These are phyloP conservation scores for Hymenochaete sp. DNA, from an alignment of 1,284 basidiomycete genomes.

Conservation along the genomic window DNA sequence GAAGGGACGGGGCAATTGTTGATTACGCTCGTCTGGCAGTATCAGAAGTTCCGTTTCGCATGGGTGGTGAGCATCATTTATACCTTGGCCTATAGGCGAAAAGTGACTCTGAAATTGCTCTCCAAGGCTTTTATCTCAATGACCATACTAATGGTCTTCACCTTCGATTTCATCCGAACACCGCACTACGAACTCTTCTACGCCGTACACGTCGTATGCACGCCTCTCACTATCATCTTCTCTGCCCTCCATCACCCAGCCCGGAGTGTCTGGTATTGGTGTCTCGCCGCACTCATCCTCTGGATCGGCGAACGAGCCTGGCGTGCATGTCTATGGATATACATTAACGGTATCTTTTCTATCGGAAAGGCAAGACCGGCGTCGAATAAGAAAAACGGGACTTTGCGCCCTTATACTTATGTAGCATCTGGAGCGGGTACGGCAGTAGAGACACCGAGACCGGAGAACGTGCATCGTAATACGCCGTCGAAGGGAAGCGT, in stretches of 20 bases:
- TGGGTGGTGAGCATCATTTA: constrained; percentile 49
- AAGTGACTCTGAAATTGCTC: constrained; percentile 3
- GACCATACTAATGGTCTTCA: constrained; percentile 58
- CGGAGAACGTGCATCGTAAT: not conserved
- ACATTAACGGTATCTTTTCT: constrained; percentile 50
- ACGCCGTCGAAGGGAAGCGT: constrained; percentile 5
- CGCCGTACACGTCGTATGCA: constrained; percentile 57
- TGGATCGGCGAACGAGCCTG: constrained; percentile 63
- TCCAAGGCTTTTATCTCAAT: constrained; percentile 60
- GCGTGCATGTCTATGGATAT: constrained; percentile 52
- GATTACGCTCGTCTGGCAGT: constrained; percentile 57
- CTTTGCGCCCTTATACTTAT: constrained; percentile 11
- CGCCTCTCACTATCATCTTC: constrained; percentile 52
- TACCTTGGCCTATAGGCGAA: constrained; percentile 5
- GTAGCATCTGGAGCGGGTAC: not conserved
- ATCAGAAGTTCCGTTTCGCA: constrained; percentile 66
- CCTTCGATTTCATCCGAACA: constrained; percentile 56
- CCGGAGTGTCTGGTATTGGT: constrained; percentile 58
- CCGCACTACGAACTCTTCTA: constrained; percentile 75
- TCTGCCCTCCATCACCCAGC: constrained; percentile 65
- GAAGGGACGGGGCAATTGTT: constrained; percentile 42
- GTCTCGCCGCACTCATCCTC: constrained; percentile 55
- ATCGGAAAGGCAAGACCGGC: not conserved
- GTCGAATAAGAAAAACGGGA: not conserved
- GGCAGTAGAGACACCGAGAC: not conserved